Evolutionary conservation across 805 yeast species (phyloP).

Genomic region (Schwanniomyces occidentalis): DNA sequence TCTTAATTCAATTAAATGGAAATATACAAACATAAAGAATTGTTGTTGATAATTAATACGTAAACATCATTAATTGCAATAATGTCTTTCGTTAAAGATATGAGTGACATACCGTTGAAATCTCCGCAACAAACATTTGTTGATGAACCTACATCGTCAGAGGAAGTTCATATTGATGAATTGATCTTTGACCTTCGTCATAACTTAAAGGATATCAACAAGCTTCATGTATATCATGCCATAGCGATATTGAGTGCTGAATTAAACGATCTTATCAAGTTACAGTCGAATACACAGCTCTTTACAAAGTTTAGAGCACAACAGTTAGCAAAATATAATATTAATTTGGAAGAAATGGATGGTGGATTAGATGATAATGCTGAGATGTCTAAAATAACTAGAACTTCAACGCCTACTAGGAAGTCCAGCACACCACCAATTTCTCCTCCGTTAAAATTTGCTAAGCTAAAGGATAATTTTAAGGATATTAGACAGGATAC

Average conservation of each 20-base stretch:
- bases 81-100: conserved; percentile 5
- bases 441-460: conserved; percentile 24
- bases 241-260: conserved; percentile 28
- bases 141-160: conserved; percentile 37
- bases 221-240: conserved; percentile 36
- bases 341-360: conserved; percentile 3
- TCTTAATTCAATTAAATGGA: too few relatives aligned
- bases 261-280: conserved; percentile 31
- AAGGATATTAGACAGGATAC: conserved; percentile 5
- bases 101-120: conserved; percentile 36
- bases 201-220: conserved; percentile 33
- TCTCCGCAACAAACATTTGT: conserved; percentile 40
- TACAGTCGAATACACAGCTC: conserved; percentile 25
- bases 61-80: too few relatives aligned
- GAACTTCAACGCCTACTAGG: conserved; percentile 6
- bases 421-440: conserved; percentile 16
- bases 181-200: conserved; percentile 33
- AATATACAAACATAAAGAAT: too few relatives aligned
- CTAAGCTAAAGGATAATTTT: conserved; percentile 9
- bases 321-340: conserved; percentile 20
- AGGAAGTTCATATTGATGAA: conserved; percentile 34
- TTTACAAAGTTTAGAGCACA: conserved; percentile 23
- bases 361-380: background rate
- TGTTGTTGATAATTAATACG: too few relatives aligned
- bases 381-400: background rate